Evolutionary conservation across 1,284 basidiomycete genomes (phyloP), one percentile per base, ranked within the genome.

Genomic region (Irpex sp.): DNA sequence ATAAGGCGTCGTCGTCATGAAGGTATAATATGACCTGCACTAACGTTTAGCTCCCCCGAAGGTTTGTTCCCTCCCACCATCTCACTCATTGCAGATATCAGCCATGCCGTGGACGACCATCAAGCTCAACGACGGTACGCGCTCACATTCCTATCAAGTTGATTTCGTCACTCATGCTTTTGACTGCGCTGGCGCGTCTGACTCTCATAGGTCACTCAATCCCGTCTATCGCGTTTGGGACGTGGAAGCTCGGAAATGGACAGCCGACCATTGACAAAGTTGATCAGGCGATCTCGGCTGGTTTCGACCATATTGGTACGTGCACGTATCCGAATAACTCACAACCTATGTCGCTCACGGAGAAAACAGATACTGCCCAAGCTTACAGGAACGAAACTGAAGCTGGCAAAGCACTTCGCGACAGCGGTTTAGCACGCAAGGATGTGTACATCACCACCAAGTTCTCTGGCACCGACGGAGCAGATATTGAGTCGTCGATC

Each of bases 221-320:
- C 28, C 84, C 84, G 23, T 73, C 75, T 45, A 80, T 86, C 60
- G 85, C 81, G 3, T 86, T 78, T 68, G 84, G 84, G 18, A 80
- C 82, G 6, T 83, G 83, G 61, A 79, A 75, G 52, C 70, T 77
- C 7, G 78, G 80, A 62, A 80, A 78, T 56, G 75, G 75, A 19
- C 74, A 77, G 57, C 65, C 70, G 67, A 59, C 72, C 0, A 68
- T 65, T 3, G 67, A 68, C 56, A 65, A 68, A 39, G 71, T 73
- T 57, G 72, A 72, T 63, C 68, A 72, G 59, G 72, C 72, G 8
- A 65, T 73, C 61, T 68, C 68, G 3, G 66, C 69, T 8, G 72
- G 72, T 5, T 73, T 73, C 66, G 63, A 66, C 19, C 72, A 73
- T 60, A 67, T 73, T 35, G 72, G 72, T 71, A 45, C 19, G 69